These are phyloP conservation scores for Stachybotrys chartarum DNA, from an alignment of 2,329 filamentous ascomycete species.

Conservation along the genomic window DNA sequence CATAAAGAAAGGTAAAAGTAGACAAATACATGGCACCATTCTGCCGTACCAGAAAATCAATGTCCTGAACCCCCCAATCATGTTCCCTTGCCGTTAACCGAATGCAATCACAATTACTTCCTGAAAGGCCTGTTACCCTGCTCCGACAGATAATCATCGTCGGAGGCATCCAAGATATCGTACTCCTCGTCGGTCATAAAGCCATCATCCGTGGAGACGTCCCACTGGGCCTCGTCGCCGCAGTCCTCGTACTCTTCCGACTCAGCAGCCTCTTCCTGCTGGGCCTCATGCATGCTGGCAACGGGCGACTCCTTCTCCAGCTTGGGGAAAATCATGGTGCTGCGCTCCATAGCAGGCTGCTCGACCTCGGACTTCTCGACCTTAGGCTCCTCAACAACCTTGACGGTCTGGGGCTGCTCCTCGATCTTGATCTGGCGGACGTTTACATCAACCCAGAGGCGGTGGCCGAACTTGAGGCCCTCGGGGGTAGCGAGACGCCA, in stretches of 20 bases:
- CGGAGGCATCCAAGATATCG: constrained; percentile 90
- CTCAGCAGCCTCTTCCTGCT: constrained; percentile 37
- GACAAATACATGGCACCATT: background rate
- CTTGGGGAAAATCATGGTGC: constrained; percentile 94
- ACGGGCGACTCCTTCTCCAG: constrained; percentile 88
- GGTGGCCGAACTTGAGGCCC: constrained; percentile 81
- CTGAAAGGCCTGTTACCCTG: constrained; percentile 33
- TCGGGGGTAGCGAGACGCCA: constrained; percentile 85
- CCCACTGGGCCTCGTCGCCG: constrained; percentile 53
- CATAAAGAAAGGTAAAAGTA: background rate
- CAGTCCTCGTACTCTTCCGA: constrained; percentile 40
- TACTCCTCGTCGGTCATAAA: constrained; percentile 98
- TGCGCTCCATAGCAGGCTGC: constrained; percentile 27
- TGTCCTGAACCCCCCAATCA: constrained; percentile 11
- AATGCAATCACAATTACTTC: constrained; percentile 20
- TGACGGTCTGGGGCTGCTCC: constrained; percentile 7
- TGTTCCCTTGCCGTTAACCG: constrained; percentile 3
- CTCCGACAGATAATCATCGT: constrained; percentile 69
- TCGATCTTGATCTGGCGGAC: constrained; percentile 44
- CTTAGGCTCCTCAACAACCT: constrained; percentile 16
- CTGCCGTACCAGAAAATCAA: constrained; percentile 5
- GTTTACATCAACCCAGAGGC: constrained; percentile 88
- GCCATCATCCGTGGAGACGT: constrained; percentile 54
- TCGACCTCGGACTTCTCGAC: constrained; percentile 18
- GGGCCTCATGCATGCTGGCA: constrained; percentile 66